Evolutionary conservation across 2,329 filamentous ascomycete species (phyloP), one percentile per base, ranked within the genome.

Genomic region (Fusarium papillatum): DNA sequence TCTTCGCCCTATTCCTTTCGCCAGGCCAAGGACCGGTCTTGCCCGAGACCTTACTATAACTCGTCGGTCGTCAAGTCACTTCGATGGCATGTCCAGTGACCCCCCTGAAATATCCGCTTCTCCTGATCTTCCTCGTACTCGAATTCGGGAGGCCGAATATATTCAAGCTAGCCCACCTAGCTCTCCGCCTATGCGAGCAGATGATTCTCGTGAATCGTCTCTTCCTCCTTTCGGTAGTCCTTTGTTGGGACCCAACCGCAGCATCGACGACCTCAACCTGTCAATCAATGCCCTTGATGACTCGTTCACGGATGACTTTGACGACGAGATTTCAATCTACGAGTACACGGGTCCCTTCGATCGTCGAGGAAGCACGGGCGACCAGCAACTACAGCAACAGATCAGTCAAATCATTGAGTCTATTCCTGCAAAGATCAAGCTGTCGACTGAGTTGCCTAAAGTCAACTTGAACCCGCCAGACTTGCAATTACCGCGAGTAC

Each of bases 351-450:
- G 76, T 29, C 67, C 78, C 4, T 76, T 78, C 36, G 70, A 79
- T 22, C 80, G 80, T 19, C 78, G 82, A 39, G 80, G 83, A 7
- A 84, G 84, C 67, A 84, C 83, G 64, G 85, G 88, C 1, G 91
- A 93, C 74, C 92, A 95, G 75, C 90, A 95, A 68, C 88, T 98
- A 17, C 94, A 95, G 76, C 91, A 93, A 73, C 95, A 96, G 81
- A 96, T 98, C 61, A 94, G 91, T 80, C 91, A 94, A 64, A 94
- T 97, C 68, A 89, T 97, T 46, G 91, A 92, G 69, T 93, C 90
- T 24, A 94, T 97, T 73, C 95, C 95, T 3, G 93, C 93, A 38
- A 92, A 93, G 73, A 97, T 98, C 78, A 93, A 92, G 64, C 88
- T 98, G 50, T 91, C 91, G 2, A 88, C 89, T 3, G 89, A 90